Evolutionary conservation across 2,329 filamentous ascomycete genomes (phyloP).

Genomic region (Incumbomyces delicatus): DNA sequence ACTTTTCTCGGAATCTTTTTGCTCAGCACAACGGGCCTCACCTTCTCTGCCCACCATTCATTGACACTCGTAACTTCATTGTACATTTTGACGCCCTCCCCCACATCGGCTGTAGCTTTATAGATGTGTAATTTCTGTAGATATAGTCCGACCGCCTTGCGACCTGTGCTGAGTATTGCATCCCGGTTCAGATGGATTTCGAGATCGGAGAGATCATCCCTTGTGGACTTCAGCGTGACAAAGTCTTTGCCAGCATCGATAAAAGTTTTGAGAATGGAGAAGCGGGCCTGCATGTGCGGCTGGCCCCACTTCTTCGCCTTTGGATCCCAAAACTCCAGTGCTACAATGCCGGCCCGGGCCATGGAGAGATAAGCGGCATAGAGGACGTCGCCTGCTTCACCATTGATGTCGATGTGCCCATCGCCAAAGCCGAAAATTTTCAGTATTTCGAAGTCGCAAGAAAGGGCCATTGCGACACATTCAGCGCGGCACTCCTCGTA

Average conservation of each 20-base stretch:
- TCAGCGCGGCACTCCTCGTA: constrained; percentile 96
- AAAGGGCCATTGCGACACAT: constrained; percentile 82
- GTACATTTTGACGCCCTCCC: constrained; percentile 69
- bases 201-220: constrained; percentile 68
- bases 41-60: constrained; percentile 72
- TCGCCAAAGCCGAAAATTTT: constrained; percentile 88
- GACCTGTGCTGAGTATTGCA: constrained; percentile 76
- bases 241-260: constrained; percentile 78
- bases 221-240: constrained; percentile 66
- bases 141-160: constrained; percentile 74
- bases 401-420: constrained; percentile 60
- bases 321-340: constrained; percentile 91
- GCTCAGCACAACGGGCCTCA: constrained; percentile 55
- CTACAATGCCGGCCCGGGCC: constrained; percentile 81
- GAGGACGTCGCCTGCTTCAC: constrained; percentile 74
- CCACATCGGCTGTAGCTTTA: constrained; percentile 79
- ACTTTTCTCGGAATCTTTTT: constrained; percentile 55
- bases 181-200: constrained; percentile 72
- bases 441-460: constrained; percentile 79
- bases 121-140: constrained; percentile 87
- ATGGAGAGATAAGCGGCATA: constrained; percentile 85
- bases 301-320: constrained; percentile 88
- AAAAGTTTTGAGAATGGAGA: constrained; percentile 69
- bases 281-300: constrained; percentile 82
- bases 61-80: constrained; percentile 73